Conservation (phyloP, 306 rosid genomes). For the Castanea crenata region DNA sequence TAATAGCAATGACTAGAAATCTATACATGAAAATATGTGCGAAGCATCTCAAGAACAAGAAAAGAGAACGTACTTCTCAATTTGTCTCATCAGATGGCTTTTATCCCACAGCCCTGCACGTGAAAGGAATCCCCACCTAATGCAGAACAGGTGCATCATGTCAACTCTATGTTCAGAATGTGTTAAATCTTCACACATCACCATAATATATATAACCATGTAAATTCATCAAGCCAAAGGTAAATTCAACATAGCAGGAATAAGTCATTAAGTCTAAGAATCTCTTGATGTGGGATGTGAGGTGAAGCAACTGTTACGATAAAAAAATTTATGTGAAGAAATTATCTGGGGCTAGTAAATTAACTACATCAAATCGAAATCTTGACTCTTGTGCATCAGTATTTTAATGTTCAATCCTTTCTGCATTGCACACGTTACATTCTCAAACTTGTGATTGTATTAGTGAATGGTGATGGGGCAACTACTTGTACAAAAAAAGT, state of each 20-base stretch:
- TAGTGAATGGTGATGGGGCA: not conserved
- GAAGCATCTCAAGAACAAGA: slow-evolving; percentile 16
- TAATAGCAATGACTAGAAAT: not conserved
- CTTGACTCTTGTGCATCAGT: not conserved
- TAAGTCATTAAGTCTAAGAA: not conserved
- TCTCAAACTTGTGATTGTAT: not conserved
- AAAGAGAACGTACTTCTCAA: slow-evolving; percentile 74
- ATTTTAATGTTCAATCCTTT: not conserved
- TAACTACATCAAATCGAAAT: not conserved
- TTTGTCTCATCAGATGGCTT: slow-evolving; percentile 98
- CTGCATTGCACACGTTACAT: not conserved
- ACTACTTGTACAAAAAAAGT: not conserved
- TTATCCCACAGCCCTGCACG: slow-evolving; percentile 98
- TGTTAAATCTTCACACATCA: not conserved
- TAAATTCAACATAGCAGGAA: not conserved
- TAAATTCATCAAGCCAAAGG: not conserved
- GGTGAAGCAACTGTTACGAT: not conserved
- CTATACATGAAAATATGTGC: not conserved
- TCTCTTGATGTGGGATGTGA: not conserved
- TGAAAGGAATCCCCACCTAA: slow-evolving; percentile 97
- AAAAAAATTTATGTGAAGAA: not conserved
- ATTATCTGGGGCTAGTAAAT: not conserved
- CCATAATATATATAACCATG: not conserved
- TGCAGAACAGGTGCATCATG: slow-evolving; percentile 21
- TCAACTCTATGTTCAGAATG: slow-evolving; percentile 15